Conservation (phyloP, 164 flowering plant species). For the Magnolia officinalis region DNA sequence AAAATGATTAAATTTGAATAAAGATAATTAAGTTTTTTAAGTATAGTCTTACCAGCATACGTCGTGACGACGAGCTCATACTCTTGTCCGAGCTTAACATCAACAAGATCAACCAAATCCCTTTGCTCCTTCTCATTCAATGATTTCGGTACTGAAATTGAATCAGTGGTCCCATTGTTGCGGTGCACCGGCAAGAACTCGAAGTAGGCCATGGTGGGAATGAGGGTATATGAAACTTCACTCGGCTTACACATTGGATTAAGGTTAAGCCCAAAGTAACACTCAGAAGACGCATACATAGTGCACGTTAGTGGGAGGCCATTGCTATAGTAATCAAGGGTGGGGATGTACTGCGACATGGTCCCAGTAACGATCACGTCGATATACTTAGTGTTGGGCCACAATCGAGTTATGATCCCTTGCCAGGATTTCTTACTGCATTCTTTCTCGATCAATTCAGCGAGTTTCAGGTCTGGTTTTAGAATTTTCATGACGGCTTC, state of each 20-base stretch:
- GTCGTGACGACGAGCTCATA: slow-evolving; percentile 98
- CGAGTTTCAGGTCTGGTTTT: slow-evolving; percentile 67
- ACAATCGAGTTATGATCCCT: slow-evolving; percentile 83
- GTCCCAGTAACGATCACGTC: slow-evolving; percentile 97
- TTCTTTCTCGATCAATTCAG: slow-evolving; percentile 67
- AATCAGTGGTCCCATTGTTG: slow-evolving; percentile 30
- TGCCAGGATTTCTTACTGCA: slow-evolving; percentile 70
- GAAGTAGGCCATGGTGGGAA: slow-evolving; percentile 89
- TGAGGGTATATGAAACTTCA: slow-evolving; percentile 84
- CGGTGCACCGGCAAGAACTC: slow-evolving; percentile 83
- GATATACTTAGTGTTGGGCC: slow-evolving; percentile 95
- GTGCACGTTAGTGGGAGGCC: slow-evolving; percentile 90
- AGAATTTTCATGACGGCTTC: slow-evolving; percentile 61
- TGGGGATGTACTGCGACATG: slow-evolving; percentile 95
- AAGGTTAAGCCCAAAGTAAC: slow-evolving; percentile 87
- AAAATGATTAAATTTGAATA: background rate
- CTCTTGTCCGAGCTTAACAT: slow-evolving; percentile 87
- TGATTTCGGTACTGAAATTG: slow-evolving; percentile 45
- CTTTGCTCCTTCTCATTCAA: slow-evolving; percentile 66
- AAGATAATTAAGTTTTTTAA: background rate
- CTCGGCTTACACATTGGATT: slow-evolving; percentile 80
- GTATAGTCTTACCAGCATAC: slow-evolving; percentile 59
- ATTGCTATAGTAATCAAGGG: slow-evolving; percentile 82
- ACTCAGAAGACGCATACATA: slow-evolving; percentile 96
- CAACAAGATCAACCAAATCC: slow-evolving; percentile 72